A percentile compares a stretch with the other conserved stretches of the same genome.
phyloP scores from a whole-genome alignment of 2,329 filamentous ascomycete genomes.

The Fusarium robinianum region DNA sequence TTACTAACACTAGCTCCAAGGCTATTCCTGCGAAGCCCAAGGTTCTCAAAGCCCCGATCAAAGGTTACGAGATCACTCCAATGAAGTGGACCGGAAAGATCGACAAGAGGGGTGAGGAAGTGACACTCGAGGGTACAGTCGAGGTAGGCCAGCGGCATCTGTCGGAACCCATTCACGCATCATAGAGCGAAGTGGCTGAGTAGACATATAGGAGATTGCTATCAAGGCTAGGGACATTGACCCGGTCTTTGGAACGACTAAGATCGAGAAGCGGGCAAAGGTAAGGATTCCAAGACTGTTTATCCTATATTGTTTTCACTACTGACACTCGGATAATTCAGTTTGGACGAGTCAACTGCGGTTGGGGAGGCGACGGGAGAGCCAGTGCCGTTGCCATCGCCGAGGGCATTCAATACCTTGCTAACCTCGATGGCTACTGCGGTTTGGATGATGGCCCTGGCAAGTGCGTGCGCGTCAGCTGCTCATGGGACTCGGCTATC shows the following conservation, averaged over 20 bases:
- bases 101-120: background rate
- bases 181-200: background rate
- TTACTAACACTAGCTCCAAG: background rate
- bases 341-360: background rate
- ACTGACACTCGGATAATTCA: background rate
- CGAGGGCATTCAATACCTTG: conserved; percentile 4
- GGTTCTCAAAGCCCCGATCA: background rate
- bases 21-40: background rate
- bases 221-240: conserved; percentile 4
- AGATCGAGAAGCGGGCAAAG: background rate
- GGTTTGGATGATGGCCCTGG: conserved; percentile 2
- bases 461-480: conserved; percentile 9
- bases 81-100: conserved; percentile 8
- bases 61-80: background rate
- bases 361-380: conserved; percentile 2
- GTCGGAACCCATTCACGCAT: too few species aligned
- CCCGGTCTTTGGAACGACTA: background rate
- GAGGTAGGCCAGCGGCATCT: background rate
- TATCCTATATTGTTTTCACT: too few species aligned
- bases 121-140: conserved; percentile 1
- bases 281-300: background rate
- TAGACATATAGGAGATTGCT: background rate
- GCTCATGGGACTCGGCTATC: conserved; percentile 10
- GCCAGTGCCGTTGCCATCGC: background rate
- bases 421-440: background rate